Evolutionary conservation across 2,329 filamentous ascomycete species (phyloP), one percentile per base, ranked within the genome.

Genomic region (Alternaria sp.): DNA sequence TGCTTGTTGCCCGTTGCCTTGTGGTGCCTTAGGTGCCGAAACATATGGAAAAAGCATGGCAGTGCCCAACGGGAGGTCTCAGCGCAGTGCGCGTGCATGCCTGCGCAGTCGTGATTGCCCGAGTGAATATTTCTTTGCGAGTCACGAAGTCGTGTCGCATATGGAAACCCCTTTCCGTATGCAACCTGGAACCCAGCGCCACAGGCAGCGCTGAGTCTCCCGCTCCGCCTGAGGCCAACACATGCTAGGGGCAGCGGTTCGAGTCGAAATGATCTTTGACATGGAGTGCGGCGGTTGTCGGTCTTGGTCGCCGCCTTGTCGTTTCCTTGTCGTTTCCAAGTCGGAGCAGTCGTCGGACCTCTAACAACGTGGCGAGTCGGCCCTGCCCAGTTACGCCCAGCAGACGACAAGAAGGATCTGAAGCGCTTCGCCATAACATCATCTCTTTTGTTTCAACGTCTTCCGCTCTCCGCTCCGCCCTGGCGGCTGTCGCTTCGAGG

Each of bases 401-500:
- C 46, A 38, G 32, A 36, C 34, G 46, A 49, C 46, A 49, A 49
- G 46, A 49, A 26, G 32, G 20, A 36, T 49, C 30, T 38, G 46
- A 49, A 32, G 20, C 20, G 39, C 39, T 42, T 42, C 39, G 39
- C 39, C 39, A 7, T 16, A 38, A 49, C 18, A 38, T 38, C 46
- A 49, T 49, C 46, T 36, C 46, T 49, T 38, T 4, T 26, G 16
- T 49, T 53, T 24, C 28, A 44, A 20, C 39, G 16, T 32, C 38
- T 53, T 42, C 51, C 39, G 51, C 51, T 53, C 46, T 49, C 57
- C 57, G 52, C 57, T 38, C 57, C 57, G 46, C 57, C 57, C 57
- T 16, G 16, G 39, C 30, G 39, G 24, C 30, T 24, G 24, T 44
- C 38, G 22, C 28, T 43, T 44, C 24, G 30, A 41, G 56, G 24